A percentile compares a stretch with the other conserved stretches of the same genome.
These are phyloP conservation scores for Tolypocladium guangdongense DNA, from an alignment of 2,329 filamentous ascomycete species.

Conservation along the genomic window DNA sequence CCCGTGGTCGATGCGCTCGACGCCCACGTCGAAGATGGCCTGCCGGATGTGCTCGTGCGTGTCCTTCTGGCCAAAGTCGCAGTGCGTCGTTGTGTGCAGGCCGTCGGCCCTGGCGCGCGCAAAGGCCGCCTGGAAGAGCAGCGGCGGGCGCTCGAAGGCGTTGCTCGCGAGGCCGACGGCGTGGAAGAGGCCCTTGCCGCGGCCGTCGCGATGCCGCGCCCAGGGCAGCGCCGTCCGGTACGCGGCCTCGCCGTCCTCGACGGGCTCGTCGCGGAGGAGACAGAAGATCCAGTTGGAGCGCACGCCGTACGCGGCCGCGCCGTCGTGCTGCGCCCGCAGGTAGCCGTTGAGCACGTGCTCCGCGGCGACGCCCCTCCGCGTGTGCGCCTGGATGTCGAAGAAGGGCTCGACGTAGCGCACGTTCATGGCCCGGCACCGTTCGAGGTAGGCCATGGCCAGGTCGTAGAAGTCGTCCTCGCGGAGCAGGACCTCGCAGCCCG, in stretches of 20 bases:
- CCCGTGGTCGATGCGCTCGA: constrained; percentile 63
- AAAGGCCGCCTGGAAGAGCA: constrained; percentile 31
- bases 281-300: constrained; percentile 58
- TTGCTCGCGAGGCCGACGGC: constrained; percentile 36
- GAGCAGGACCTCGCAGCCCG: constrained; percentile 63
- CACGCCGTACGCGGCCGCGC: constrained; percentile 50
- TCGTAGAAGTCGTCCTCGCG: constrained; percentile 59
- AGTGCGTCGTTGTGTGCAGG: constrained; percentile 35
- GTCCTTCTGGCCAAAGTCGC: constrained; percentile 39
- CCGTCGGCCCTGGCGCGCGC: constrained; percentile 25
- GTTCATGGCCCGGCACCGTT: constrained; percentile 47
- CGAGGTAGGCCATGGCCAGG: constrained; percentile 60
- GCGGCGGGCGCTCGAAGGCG: constrained; percentile 32
- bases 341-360: constrained; percentile 53
- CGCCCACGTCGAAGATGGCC: constrained; percentile 49
- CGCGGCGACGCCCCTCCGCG: constrained; percentile 48
- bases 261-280: constrained; percentile 57
- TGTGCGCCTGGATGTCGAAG: constrained; percentile 68
- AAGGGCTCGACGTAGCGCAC: constrained; percentile 65
- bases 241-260: constrained; percentile 56
- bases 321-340: constrained; percentile 43
- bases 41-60: constrained; percentile 40
- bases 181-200: constrained; percentile 27
- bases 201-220: constrained; percentile 11
- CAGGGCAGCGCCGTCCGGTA: constrained; percentile 36